Percentiles rank a stretch among this genome's conserved stretches.
Conservation (phyloP, 257 asterid genomes). For the Nicotiana tabacum region DNA sequence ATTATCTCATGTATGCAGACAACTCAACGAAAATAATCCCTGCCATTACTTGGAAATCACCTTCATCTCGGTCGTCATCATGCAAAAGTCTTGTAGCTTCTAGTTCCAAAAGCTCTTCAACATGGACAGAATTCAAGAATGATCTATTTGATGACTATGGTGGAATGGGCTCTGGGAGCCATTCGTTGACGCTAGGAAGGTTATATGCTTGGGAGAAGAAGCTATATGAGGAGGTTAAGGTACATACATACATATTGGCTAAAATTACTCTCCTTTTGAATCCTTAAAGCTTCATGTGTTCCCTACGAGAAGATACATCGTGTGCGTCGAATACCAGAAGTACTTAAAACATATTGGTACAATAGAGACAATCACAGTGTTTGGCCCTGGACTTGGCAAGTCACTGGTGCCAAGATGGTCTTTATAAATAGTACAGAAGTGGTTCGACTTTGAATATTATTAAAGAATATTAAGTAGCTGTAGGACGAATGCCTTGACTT, state of each 20-base stretch:
- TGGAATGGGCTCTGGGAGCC: conserved; percentile 93
- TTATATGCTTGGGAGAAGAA: conserved; percentile 97
- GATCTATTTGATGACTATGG: conserved; percentile 76
- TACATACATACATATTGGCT: conserved; percentile 14
- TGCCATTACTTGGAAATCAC: conserved; percentile 55
- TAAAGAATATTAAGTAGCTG: neutral
- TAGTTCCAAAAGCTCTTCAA: conserved; percentile 57
- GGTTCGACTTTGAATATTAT: neutral
- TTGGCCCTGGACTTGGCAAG: neutral
- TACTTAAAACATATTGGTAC: no score
- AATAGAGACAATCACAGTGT: neutral
- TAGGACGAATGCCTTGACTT: neutral
- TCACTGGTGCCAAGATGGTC: neutral
- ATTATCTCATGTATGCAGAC: conserved; percentile 42
- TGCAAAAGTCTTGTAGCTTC: conserved; percentile 78
- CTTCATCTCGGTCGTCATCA: conserved; percentile 38
- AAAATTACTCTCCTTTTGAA: neutral
- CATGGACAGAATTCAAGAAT: conserved; percentile 76
- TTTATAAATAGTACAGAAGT: neutral
- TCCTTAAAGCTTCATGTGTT: neutral
- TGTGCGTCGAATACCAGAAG: no score
- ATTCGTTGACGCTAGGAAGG: conserved; percentile 74
- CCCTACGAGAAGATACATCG: neutral
- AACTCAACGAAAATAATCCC: conserved; percentile 70
- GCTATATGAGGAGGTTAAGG: conserved; percentile 87